Conservation (phyloP, 2,329 filamentous ascomycete species). For the Tolypocladium album region DNA sequence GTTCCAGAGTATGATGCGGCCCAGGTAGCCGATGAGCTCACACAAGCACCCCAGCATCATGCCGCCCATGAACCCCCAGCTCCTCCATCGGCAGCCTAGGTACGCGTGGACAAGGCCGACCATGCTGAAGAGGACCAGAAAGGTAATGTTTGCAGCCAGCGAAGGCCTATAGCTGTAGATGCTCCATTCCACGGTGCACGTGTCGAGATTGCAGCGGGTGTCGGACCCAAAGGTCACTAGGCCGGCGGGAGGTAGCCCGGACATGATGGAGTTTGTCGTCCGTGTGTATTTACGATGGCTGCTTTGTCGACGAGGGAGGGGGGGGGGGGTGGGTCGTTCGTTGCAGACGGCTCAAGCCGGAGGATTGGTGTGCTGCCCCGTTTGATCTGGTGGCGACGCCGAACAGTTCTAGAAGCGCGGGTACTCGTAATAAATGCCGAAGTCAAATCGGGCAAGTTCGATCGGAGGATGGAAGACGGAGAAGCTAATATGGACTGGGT, state of each 20-base stretch:
- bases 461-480: neutral
- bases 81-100: slow-evolving; percentile 35
- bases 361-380: too few species aligned
- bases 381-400: too few species aligned
- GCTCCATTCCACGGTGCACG: slow-evolving; percentile 34
- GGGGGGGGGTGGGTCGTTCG: neutral
- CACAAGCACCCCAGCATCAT: slow-evolving; percentile 45
- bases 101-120: slow-evolving; percentile 27
- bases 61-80: slow-evolving; percentile 35
- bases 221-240: slow-evolving; percentile 29
- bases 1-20: slow-evolving; percentile 43
- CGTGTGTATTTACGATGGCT: neutral
- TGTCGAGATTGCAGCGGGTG: slow-evolving; percentile 34
- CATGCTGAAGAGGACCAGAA: slow-evolving; percentile 37
- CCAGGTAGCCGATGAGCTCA: slow-evolving; percentile 53
- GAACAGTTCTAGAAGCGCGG: neutral
- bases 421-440: neutral
- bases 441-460: neutral
- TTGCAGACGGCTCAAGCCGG: neutral
- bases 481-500: neutral
- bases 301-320: neutral
- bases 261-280: neutral
- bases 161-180: slow-evolving; percentile 45
- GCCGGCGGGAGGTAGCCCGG: slow-evolving; percentile 3
- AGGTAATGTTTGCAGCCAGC: slow-evolving; percentile 40